Conservation (phyloP, 768 basidiomycete genomes). For the Termitomyces sp. region DNA sequence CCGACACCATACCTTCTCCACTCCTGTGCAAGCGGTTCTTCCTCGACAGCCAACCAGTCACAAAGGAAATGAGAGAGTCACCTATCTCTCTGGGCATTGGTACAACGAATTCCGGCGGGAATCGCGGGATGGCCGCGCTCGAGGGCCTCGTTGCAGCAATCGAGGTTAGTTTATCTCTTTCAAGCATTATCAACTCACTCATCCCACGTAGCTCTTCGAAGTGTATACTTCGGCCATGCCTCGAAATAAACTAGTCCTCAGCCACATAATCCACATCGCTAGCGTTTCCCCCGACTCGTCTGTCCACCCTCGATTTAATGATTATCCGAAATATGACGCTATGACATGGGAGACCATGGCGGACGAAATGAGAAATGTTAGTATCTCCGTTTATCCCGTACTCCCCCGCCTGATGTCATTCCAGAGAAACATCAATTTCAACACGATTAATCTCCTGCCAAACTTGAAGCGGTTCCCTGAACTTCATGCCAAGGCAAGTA, state of each 20-base stretch:
- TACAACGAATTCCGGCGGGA: conserved; percentile 45
- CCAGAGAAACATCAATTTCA: conserved; percentile 62
- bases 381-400: background rate
- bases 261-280: conserved; percentile 63
- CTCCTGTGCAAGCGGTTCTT: conserved; percentile 62
- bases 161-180: conserved; percentile 44
- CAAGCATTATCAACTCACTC: background rate
- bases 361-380: conserved; percentile 59
- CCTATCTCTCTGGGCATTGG: conserved; percentile 54
- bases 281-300: conserved; percentile 55
- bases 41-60: conserved; percentile 35
- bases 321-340: conserved; percentile 41
- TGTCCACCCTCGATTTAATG: conserved; percentile 56
- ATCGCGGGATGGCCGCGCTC: conserved; percentile 61
- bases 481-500: conserved; percentile 48
- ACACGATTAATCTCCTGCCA: conserved; percentile 43
- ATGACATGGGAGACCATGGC: conserved; percentile 63
- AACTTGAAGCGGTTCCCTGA: conserved; percentile 49
- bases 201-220: conserved; percentile 36
- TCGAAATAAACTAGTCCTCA: conserved; percentile 22
- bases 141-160: conserved; percentile 71
- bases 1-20: conserved; percentile 54
- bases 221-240: conserved; percentile 29
- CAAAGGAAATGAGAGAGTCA: conserved; percentile 47
- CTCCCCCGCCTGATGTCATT: background rate